A percentile compares a stretch with the other conserved stretches of the same genome.
Evolutionary conservation across 1,139 yeast genomes (phyloP).

Genomic region (Ogataea hybrid): DNA sequence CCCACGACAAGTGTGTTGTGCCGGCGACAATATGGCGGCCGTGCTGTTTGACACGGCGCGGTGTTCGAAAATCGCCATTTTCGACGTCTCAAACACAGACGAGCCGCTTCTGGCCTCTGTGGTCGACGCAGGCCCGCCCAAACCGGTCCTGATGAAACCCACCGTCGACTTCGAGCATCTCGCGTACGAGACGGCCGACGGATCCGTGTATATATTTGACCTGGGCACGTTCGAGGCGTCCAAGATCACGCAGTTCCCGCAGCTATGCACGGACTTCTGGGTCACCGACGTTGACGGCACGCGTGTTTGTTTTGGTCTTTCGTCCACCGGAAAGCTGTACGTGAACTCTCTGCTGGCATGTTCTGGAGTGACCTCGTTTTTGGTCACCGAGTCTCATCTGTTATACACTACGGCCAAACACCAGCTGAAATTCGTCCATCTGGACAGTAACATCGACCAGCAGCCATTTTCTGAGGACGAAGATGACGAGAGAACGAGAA

Average conservation of each 20-base stretch:
- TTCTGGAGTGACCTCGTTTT: slow-evolving; percentile 78
- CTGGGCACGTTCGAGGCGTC: slow-evolving; percentile 29
- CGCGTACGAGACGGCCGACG: slow-evolving; percentile 63
- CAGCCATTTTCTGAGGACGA: slow-evolving; percentile 21
- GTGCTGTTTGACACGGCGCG: slow-evolving; percentile 53
- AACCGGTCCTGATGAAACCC: slow-evolving; percentile 54
- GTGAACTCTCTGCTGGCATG: slow-evolving; percentile 66
- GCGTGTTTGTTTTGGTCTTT: slow-evolving; percentile 57
- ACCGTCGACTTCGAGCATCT: slow-evolving; percentile 52
- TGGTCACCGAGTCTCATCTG: slow-evolving; percentile 68
- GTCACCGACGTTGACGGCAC: slow-evolving; percentile 33
- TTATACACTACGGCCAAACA: slow-evolving; percentile 89
- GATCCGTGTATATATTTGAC: slow-evolving; percentile 48
- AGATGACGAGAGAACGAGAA: slow-evolving; percentile 80
- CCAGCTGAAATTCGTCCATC: slow-evolving; percentile 77
- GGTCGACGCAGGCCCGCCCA: slow-evolving; percentile 45
- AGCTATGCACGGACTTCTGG: slow-evolving; percentile 63
- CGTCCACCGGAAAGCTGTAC: slow-evolving; percentile 71
- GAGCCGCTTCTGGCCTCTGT: slow-evolving; percentile 42
- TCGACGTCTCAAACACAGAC: slow-evolving; percentile 43
- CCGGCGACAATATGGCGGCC: slow-evolving; percentile 49
- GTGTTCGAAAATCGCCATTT: slow-evolving; percentile 48
- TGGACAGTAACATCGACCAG: slow-evolving; percentile 33
- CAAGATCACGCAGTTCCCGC: slow-evolving; percentile 57
- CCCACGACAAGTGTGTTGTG: slow-evolving; percentile 64